Percentiles rank a stretch among this genome's conserved stretches.
Evolutionary conservation across 192 early-diverging fungal genomes (phyloP).

Genomic region (Spizellomyces sp.): DNA sequence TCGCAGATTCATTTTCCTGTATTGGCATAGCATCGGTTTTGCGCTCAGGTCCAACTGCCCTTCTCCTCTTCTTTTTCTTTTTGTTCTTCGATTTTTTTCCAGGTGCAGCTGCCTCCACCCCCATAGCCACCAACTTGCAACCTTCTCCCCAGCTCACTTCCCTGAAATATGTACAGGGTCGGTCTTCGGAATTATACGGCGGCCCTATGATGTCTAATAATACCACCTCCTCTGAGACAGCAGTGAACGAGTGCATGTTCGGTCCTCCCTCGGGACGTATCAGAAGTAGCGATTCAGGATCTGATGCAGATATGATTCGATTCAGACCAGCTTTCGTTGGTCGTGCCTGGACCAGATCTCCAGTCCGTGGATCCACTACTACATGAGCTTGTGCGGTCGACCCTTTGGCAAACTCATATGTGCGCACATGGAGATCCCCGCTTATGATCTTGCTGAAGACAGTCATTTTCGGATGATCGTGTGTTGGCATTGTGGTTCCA

Average conservation of each 20-base stretch:
- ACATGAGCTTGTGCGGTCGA: not conserved
- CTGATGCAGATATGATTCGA: constrained; percentile 26
- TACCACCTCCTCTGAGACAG: constrained; percentile 45
- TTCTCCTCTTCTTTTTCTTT: not conserved
- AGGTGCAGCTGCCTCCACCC: not conserved
- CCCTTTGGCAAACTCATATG: constrained; percentile 29
- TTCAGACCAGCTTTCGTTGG: constrained; percentile 5
- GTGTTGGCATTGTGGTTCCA: constrained; percentile 43
- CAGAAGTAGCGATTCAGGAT: constrained; percentile 36
- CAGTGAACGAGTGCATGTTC: constrained; percentile 46
- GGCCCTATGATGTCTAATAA: constrained; percentile 55
- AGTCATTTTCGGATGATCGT: constrained; percentile 52
- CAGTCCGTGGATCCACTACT: not conserved
- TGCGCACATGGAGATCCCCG: constrained; percentile 43
- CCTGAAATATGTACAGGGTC: constrained; percentile 48
- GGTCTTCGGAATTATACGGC: constrained; percentile 48
- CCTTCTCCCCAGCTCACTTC: constrained; percentile 17
- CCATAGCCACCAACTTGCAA: not conserved
- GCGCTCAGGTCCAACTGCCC: not conserved
- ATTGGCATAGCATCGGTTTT: not conserved
- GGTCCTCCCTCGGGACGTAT: constrained; percentile 28
- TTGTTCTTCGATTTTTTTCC: not conserved
- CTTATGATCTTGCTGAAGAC: constrained; percentile 50
- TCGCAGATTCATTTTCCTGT: not conserved
- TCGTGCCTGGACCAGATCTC: not conserved